phyloP scores from a whole-genome alignment of 768 basidiomycete species.

The Russula dissimulans region DNA sequence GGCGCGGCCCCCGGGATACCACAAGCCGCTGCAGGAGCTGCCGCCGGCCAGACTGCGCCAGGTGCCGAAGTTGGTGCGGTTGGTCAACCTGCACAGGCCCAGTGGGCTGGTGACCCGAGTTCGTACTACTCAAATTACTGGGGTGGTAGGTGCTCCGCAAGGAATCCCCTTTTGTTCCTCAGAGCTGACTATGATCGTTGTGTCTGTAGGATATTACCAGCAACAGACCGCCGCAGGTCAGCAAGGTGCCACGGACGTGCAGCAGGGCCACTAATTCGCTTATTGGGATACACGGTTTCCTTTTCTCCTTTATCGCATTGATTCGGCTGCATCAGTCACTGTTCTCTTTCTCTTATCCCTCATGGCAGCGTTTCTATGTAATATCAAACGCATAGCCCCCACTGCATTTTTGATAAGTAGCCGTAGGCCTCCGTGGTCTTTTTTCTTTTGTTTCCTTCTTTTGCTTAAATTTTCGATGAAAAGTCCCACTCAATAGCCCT shows the following conservation, averaged over 20 bases:
- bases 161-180: not conserved
- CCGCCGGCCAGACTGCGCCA: slow-evolving; percentile 38
- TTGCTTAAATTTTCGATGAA: slow-evolving; percentile 13
- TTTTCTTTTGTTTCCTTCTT: slow-evolving; percentile 32
- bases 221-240: slow-evolving; percentile 57
- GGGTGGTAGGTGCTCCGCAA: slow-evolving; percentile 51
- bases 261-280: slow-evolving; percentile 21
- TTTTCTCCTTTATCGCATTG: slow-evolving; percentile 4
- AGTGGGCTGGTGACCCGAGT: slow-evolving; percentile 70
- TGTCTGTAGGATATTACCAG: slow-evolving; percentile 61
- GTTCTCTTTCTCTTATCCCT: not conserved
- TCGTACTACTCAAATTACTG: slow-evolving; percentile 77
- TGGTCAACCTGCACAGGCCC: slow-evolving; percentile 55
- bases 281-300: not conserved
- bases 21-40: slow-evolving; percentile 41
- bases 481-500: slow-evolving; percentile 1
- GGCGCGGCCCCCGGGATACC: slow-evolving; percentile 40
- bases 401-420: slow-evolving; percentile 6
- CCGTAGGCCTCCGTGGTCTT: slow-evolving; percentile 2
- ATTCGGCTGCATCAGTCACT: not conserved
- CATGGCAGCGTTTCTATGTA: slow-evolving; percentile 1
- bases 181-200: not conserved
- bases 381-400: slow-evolving; percentile 4
- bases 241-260: slow-evolving; percentile 47
- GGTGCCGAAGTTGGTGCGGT: slow-evolving; percentile 43